These are phyloP conservation scores for Lophium mytilinum DNA, from an alignment of 495 filamentous ascomycete species.

Conservation along the genomic window DNA sequence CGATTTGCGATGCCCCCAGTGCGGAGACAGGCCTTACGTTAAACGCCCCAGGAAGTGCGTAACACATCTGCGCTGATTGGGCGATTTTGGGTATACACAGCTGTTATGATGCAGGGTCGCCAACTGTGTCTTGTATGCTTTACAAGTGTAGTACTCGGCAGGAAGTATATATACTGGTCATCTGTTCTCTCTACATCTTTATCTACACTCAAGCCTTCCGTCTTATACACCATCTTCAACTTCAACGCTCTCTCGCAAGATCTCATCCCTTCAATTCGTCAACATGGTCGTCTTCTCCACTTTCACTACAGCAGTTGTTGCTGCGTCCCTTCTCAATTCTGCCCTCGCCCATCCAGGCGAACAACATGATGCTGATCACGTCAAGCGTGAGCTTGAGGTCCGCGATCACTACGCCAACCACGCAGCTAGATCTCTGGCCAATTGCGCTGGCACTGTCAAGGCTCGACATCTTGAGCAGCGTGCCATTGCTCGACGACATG, in stretches of 20 bases:
- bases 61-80: not conserved
- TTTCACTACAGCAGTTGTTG: constrained; percentile 1
- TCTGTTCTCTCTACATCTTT: not conserved
- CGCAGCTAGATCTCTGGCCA: constrained; percentile 1
- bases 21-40: not conserved
- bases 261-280: not conserved
- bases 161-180: not conserved
- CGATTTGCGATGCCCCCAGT: not conserved
- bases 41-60: not conserved
- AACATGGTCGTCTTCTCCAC: constrained; percentile 13
- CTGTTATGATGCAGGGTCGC: not conserved
- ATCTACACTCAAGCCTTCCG: not conserved
- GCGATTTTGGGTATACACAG: not conserved
- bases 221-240: not conserved
- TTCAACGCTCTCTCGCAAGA: not conserved
- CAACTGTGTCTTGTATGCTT: not conserved
- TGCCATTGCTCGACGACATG: constrained; percentile 1
- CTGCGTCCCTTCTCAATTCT: not conserved
- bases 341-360: constrained; percentile 7
- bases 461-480: constrained; percentile 8
- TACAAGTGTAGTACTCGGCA: not conserved
- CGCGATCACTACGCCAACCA: not conserved
- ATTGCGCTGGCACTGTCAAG: constrained; percentile 1
- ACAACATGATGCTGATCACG: constrained; percentile 7
- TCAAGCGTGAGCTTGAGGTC: constrained; percentile 11